Base-by-base conservation (phyloP, 2,329 filamentous ascomycete species). In the Neofusicoccum umdonicola region DNA sequence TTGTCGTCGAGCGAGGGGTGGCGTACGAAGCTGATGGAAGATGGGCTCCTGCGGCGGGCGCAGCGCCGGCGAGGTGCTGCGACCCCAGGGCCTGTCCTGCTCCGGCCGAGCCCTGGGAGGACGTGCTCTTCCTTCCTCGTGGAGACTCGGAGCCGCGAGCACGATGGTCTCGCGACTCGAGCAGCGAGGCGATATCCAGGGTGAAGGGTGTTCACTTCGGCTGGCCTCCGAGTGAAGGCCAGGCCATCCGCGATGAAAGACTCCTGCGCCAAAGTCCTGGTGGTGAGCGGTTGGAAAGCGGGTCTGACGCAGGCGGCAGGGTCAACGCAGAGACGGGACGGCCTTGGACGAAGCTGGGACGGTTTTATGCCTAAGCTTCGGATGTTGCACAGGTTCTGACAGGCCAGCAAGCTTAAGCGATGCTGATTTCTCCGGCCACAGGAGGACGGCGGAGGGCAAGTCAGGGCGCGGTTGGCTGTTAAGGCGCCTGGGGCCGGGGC, bases 161-260 rank as follows among this genome's bases (percentile, higher is more conserved):
- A 27, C 62, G 62, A 56, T 50, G n/a, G 42, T 63, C 62, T 76
- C 87, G 82, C 76, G 84, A 85, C 85, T 93, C 91, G 80, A 97
- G 86, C 70, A 97, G 87, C 71, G 90, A 89, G 80, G 91, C 88
- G 90, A 97, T 96, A 93, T 97, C 93, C 93, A 97, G 89, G 86
- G 84, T 93, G 87, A 41, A 48, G 19, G 31, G 22, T 35, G 54
- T 41, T 47, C 13, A 47, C 42, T 56, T 34, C 47, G 62, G 51
- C 62, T 54, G 62, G 39, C 62, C 62, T 63, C 62, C 42, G 8
- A 39, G 27, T 9, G 39, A 63, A 69, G 73, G 78, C 78, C 76
- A 76, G 79, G 77, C 62, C 62, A 63, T 56, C 50, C 37, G 42
- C 62, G 19, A 41, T 56, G 17, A 19, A 19, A 47, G 31, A 58